These are phyloP conservation scores for Aspergillus funiculosus DNA, from an alignment of 495 filamentous ascomycete genomes.

Conservation along the genomic window DNA sequence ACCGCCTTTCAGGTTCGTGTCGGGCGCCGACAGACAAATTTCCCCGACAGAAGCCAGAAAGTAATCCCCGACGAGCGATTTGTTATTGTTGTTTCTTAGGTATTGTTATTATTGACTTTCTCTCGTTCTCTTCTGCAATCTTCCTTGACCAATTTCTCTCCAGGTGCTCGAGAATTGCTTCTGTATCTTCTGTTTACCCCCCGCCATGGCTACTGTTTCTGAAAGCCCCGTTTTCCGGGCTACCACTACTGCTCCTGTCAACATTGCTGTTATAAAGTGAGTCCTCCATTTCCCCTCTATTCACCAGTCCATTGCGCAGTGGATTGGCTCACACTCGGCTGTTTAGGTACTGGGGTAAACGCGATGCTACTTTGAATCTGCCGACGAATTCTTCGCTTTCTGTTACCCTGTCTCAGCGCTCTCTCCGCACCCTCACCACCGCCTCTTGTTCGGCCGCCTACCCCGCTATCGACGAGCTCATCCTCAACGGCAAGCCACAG, in stretches of 20 bases:
- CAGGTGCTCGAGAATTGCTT: too few species aligned
- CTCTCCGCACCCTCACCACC: constrained; percentile 92
- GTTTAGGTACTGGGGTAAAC: constrained; percentile 93
- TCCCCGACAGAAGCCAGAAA: constrained; percentile 4
- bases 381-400: constrained; percentile 96
- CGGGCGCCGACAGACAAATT: background rate
- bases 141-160: background rate
- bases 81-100: too few species aligned
- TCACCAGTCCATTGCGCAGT: constrained; percentile 5
- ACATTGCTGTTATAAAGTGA: constrained; percentile 98
- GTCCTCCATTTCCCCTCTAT: constrained; percentile 24
- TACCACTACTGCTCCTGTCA: constrained; percentile 93
- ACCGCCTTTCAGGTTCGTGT: constrained; percentile 23
- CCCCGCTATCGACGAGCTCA: constrained; percentile 64
- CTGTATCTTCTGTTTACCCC: background rate
- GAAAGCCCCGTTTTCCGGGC: constrained; percentile 65
- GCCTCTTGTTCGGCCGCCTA: constrained; percentile 81
- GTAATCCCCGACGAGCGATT: constrained; percentile 8
- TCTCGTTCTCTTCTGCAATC: background rate
- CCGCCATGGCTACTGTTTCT: constrained; percentile 42
- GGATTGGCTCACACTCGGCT: constrained; percentile 22
- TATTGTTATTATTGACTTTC: background rate
- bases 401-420: constrained; percentile 88
- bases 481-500: constrained; percentile 76
- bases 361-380: constrained; percentile 84